phyloP scores from a whole-genome alignment of 2,329 filamentous ascomycete genomes.

The Fusarium odoratissimum region DNA sequence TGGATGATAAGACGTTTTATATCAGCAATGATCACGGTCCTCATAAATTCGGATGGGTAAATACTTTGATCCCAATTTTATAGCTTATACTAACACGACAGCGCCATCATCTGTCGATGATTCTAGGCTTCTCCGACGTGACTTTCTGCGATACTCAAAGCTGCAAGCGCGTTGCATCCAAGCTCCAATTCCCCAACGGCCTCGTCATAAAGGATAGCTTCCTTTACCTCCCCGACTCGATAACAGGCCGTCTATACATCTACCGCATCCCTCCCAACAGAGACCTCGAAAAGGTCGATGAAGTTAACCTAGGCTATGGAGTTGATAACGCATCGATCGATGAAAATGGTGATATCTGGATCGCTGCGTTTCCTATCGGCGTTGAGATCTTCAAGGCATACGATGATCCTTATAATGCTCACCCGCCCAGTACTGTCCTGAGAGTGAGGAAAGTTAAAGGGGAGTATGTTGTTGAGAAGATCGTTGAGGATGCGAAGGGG shows the following conservation, averaged over 20 bases:
- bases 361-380: constrained; percentile 28
- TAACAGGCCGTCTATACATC: constrained; percentile 35
- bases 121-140: constrained; percentile 46
- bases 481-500: constrained; percentile 36
- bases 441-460: constrained; percentile 8
- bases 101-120: constrained; percentile 30
- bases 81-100: background rate
- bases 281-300: constrained; percentile 17
- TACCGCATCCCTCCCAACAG: constrained; percentile 12
- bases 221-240: constrained; percentile 48
- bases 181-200: constrained; percentile 49
- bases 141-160: constrained; percentile 40
- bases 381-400: constrained; percentile 23
- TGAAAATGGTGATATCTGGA: constrained; percentile 35
- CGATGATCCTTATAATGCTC: constrained; percentile 25
- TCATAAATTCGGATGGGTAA: constrained; percentile 32
- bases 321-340: constrained; percentile 42
- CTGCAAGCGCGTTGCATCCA: constrained; percentile 36
- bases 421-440: constrained; percentile 16
- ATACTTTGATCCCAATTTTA: accelerated
- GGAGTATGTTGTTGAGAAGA: constrained; percentile 34
- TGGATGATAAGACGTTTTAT: constrained; percentile 23
- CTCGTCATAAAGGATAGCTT: constrained; percentile 42
- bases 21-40: constrained; percentile 38
- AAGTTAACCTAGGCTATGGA: constrained; percentile 13